These are phyloP conservation scores for Boletus subcaerulescens DNA, from an alignment of 768 basidiomycete species.

Conservation along the genomic window DNA sequence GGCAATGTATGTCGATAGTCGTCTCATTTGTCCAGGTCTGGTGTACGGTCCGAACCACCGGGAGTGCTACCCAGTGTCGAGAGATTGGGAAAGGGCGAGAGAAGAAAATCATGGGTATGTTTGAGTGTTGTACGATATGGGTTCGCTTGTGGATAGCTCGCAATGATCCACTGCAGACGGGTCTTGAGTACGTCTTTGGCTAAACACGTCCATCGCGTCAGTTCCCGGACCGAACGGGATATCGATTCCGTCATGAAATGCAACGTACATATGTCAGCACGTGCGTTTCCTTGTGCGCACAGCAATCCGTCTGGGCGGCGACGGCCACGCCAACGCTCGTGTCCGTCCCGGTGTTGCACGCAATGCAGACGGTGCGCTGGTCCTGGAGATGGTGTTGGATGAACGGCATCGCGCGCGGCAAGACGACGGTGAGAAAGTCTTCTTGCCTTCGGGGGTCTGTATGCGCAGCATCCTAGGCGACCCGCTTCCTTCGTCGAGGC, in stretches of 20 bases:
- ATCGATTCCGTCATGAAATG: not conserved
- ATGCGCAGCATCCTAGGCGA: slow-evolving; percentile 21
- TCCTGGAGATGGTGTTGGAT: slow-evolving; percentile 38
- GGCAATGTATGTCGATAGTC: not conserved
- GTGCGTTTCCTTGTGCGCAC: slow-evolving; percentile 1
- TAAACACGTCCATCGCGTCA: slow-evolving; percentile 1
- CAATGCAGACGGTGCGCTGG: slow-evolving; percentile 43
- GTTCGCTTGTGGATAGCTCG: slow-evolving; percentile 71
- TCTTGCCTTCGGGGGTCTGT: slow-evolving; percentile 44
- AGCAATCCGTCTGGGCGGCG: slow-evolving; percentile 46
- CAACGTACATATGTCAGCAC: slow-evolving; percentile 22
- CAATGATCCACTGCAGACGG: slow-evolving; percentile 84
- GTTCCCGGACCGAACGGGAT: not conserved
- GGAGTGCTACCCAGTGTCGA: not conserved
- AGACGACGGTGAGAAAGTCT: slow-evolving; percentile 44
- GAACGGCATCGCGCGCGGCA: slow-evolving; percentile 51
- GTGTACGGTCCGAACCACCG: not conserved
- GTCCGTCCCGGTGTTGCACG: slow-evolving; percentile 60
- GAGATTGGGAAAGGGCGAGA: slow-evolving; percentile 36
- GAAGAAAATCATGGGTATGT: slow-evolving; percentile 69
- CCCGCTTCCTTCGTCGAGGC: not conserved
- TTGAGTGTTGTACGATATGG: slow-evolving; percentile 82
- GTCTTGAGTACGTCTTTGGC: slow-evolving; percentile 66
- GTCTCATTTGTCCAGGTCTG: not conserved
- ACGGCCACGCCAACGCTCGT: slow-evolving; percentile 61